A percentile compares a stretch with the other conserved stretches of the same genome.
Conservation (phyloP, 768 basidiomycete species). For the Serendipita sp. region DNA sequence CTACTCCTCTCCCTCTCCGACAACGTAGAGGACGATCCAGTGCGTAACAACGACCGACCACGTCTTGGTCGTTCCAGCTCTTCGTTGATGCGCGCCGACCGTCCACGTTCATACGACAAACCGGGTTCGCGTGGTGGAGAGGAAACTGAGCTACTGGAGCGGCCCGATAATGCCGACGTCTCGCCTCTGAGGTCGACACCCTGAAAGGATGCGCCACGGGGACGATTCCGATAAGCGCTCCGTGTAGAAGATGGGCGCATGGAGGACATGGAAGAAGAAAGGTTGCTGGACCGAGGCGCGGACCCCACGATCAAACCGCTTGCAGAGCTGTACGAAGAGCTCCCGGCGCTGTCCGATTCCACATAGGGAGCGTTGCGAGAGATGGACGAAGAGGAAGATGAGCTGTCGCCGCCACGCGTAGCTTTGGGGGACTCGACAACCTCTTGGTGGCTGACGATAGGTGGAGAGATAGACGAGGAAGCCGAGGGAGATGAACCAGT, state of each 20-base stretch:
- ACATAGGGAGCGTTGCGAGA: not conserved
- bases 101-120: not conserved
- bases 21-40: not conserved
- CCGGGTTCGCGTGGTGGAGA: not conserved
- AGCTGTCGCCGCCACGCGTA: not conserved
- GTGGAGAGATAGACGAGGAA: not conserved
- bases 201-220: not conserved
- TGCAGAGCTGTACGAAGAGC: not conserved
- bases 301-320: not conserved
- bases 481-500: no score
- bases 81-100: not conserved
- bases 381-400: not conserved
- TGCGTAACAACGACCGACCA: conserved; percentile 1
- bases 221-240: not conserved
- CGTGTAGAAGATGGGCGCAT: not conserved
- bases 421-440: not conserved
- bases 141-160: not conserved
- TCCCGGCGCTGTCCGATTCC: not conserved
- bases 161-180: not conserved
- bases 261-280: not conserved
- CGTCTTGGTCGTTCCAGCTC: not conserved
- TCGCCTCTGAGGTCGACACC: not conserved
- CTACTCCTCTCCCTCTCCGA: conserved; percentile 2
- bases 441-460: not conserved
- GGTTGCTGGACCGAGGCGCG: not conserved